These are phyloP conservation scores for Achlya hypogyna DNA, from an alignment of 352 stramenopile genomes.

Conservation along the genomic window DNA sequence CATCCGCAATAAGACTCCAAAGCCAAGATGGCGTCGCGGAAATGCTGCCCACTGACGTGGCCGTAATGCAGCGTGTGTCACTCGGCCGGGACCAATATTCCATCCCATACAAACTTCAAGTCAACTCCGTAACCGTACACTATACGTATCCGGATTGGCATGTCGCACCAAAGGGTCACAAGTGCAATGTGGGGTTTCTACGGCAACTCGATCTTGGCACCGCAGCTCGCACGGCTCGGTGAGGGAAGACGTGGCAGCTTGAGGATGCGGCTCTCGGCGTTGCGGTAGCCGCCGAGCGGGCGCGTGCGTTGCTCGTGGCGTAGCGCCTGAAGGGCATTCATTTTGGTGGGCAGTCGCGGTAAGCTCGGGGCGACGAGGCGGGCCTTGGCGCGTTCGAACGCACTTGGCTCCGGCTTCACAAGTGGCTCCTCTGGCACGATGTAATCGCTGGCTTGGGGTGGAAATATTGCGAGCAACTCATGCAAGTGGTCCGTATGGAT, in stretches of 20 bases:
- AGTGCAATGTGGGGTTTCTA: not conserved
- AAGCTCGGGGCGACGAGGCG: no score
- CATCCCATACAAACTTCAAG: no score
- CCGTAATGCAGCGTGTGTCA: not conserved
- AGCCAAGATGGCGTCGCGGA: not conserved
- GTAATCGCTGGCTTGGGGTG: not conserved
- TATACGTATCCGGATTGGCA: not conserved
- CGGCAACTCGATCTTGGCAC: no score
- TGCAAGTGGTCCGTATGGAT: slow-evolving; percentile 31
- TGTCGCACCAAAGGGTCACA: no score
- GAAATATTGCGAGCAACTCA: not conserved
- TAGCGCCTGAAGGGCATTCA: not conserved
- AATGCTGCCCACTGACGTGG: not conserved
- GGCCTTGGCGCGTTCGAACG: no score
- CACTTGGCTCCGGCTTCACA: not conserved
- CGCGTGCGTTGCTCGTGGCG: not conserved
- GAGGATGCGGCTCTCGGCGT: not conserved
- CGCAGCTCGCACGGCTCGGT: no score
- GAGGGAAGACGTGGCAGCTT: not conserved
- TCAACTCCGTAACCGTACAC: no score
- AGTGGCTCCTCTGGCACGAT: not conserved
- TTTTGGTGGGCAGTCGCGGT: no score
- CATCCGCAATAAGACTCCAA: slow-evolving; percentile 35
- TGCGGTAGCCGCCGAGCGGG: not conserved
- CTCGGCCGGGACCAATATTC: not conserved